Percentiles rank a stretch among this genome's conserved stretches.
Conservation (phyloP, 2,329 filamentous ascomycete species). For the Aspergillus brunneoviolaceus region DNA sequence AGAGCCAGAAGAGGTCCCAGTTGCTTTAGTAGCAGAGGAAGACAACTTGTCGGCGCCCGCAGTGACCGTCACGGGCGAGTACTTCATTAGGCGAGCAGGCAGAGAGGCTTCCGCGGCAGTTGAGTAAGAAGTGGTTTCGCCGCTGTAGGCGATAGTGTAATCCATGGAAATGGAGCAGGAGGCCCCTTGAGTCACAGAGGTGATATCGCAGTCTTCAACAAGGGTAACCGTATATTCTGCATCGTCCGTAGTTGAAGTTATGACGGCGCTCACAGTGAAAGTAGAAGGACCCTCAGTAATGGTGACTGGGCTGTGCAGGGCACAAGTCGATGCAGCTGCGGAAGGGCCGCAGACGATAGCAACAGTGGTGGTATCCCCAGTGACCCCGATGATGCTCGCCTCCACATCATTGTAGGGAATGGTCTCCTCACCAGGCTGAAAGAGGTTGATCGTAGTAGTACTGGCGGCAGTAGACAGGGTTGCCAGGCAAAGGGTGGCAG, state of each 20-base stretch:
- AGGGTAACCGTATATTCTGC: slow-evolving; percentile 10
- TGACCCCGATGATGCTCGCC: slow-evolving; percentile 19
- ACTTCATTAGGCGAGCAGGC: slow-evolving; percentile 11
- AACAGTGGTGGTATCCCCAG: slow-evolving; percentile 19
- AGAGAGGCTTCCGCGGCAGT: slow-evolving; percentile 3
- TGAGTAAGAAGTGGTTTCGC: slow-evolving; percentile 6
- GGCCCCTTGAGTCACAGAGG: slow-evolving; percentile 15
- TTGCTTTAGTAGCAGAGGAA: neutral
- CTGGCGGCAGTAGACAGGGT: slow-evolving; percentile 4
- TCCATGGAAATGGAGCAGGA: slow-evolving; percentile 14
- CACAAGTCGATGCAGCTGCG: slow-evolving; percentile 6
- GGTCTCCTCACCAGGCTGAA: slow-evolving; percentile 10
- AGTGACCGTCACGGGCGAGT: slow-evolving; percentile 16
- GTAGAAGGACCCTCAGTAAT: slow-evolving; percentile 23
- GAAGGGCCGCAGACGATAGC: slow-evolving; percentile 14
- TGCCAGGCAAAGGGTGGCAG: neutral
- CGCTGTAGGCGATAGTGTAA: neutral
- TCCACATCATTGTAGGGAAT: slow-evolving; percentile 3
- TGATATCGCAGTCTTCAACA: slow-evolving; percentile 18
- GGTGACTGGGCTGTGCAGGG: slow-evolving; percentile 15
- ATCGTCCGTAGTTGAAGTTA: slow-evolving; percentile 6
- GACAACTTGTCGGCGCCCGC: slow-evolving; percentile 20
- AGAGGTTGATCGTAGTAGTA: slow-evolving; percentile 15
- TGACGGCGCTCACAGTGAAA: slow-evolving; percentile 14
- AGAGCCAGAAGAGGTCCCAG: neutral